Evolutionary conservation across 371 early-diverging fungal species (phyloP).

Genomic region (Syncephalastrum sp.): DNA sequence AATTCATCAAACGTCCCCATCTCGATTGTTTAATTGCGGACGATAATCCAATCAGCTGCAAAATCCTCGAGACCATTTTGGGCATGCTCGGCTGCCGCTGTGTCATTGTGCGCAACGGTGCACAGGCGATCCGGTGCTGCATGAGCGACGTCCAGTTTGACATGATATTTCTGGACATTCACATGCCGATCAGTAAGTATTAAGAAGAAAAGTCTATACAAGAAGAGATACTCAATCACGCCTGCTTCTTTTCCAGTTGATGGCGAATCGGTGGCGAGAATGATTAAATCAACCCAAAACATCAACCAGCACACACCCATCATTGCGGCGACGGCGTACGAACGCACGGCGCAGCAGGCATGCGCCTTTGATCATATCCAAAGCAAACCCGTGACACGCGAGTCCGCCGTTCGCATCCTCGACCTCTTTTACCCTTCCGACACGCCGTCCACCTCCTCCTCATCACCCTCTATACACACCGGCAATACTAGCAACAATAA

Average conservation of each 20-base stretch:
- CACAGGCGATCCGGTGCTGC: slow-evolving; percentile 85
- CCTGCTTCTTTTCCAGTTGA: slow-evolving; percentile 56
- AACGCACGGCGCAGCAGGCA: slow-evolving; percentile 52
- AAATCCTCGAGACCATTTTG: slow-evolving; percentile 85
- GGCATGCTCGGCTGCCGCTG: slow-evolving; percentile 72
- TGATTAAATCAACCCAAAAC: slow-evolving; percentile 93
- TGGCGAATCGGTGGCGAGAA: slow-evolving; percentile 88
- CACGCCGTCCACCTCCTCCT: no score
- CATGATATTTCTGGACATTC: slow-evolving; percentile 91
- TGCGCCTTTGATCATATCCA: slow-evolving; percentile 73
- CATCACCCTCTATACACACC: no score
- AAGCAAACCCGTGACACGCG: slow-evolving; percentile 72
- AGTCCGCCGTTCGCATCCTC: slow-evolving; percentile 52
- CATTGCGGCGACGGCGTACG: slow-evolving; percentile 74
- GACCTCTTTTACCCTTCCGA: slow-evolving; percentile 39
- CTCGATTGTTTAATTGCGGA: slow-evolving; percentile 77
- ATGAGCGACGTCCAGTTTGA: slow-evolving; percentile 89
- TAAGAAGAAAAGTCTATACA: slow-evolving; percentile 1
- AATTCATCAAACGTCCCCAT: slow-evolving; percentile 10
- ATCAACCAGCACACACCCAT: slow-evolving; percentile 72
- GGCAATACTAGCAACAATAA: no score
- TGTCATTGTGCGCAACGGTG: slow-evolving; percentile 84
- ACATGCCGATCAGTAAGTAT: slow-evolving; percentile 88
- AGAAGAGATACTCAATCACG: background rate
- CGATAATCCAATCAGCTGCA: slow-evolving; percentile 87